phyloP scores from a whole-genome alignment of 2,329 filamentous ascomycete species.

The Aspergillus sp. region DNA sequence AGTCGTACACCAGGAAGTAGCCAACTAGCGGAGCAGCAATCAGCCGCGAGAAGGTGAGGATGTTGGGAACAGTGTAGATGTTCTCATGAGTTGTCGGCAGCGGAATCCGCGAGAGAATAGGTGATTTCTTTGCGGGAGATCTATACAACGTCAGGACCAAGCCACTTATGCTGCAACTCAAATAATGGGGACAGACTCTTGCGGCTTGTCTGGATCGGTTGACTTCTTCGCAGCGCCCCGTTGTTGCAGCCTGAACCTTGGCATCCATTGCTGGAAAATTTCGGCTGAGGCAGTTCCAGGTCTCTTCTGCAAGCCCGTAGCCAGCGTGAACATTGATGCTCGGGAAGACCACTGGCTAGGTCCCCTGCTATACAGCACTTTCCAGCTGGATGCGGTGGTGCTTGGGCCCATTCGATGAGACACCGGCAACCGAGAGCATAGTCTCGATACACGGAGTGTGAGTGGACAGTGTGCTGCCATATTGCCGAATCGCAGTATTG shows the following conservation, averaged over 20 bases:
- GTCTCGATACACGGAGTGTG: constrained; percentile 12
- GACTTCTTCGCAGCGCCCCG: constrained; percentile 27
- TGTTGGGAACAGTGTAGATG: constrained; percentile 95
- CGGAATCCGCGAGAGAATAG: constrained; percentile 34
- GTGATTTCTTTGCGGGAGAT: constrained; percentile 26
- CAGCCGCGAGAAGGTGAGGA: constrained; percentile 84
- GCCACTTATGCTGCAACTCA: neutral
- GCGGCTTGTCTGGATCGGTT: constrained; percentile 16
- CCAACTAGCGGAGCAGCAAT: constrained; percentile 80
- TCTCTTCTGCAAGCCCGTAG: constrained; percentile 4
- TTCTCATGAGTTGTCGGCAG: constrained; percentile 66
- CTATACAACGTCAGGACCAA: constrained; percentile 15
- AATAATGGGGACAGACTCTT: constrained; percentile 18
- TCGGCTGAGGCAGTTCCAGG: neutral
- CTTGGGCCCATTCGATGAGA: neutral
- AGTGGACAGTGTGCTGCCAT: constrained; percentile 18
- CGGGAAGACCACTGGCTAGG: neutral
- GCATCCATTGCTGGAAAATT: constrained; percentile 1
- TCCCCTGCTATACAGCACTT: neutral
- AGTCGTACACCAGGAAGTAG: constrained; percentile 82
- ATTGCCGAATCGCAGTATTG: neutral
- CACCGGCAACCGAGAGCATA: constrained; percentile 3
- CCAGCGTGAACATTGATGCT: constrained; percentile 11
- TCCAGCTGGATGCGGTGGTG: constrained; percentile 3
- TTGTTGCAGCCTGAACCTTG: constrained; percentile 16